Evolutionary conservation across 1,284 basidiomycete genomes (phyloP).

Genomic region (Singerocomus rubriflavus): DNA sequence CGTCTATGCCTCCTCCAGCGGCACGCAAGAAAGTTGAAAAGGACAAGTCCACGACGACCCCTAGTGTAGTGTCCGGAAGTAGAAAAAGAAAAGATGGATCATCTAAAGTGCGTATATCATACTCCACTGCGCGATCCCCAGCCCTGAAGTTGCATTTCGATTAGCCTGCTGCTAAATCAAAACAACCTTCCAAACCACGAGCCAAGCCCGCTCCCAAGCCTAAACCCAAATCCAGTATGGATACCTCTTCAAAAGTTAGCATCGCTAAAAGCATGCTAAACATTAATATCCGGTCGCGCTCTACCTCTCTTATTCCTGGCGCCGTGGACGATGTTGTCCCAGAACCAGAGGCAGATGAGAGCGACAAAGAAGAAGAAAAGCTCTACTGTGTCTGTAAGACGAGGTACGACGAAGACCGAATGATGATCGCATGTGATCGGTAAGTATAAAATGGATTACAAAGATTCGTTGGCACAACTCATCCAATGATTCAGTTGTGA

Average conservation of each 20-base stretch:
- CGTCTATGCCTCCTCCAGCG: conserved; percentile 58
- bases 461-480: background rate
- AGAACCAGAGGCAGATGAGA: conserved; percentile 54
- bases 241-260: conserved; percentile 19
- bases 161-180: conserved; percentile 27
- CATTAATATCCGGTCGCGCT: conserved; percentile 58
- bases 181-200: conserved; percentile 33
- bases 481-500: conserved; percentile 57
- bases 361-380: conserved; percentile 66
- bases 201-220: conserved; percentile 29
- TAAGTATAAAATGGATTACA: conserved; percentile 32
- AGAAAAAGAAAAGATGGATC: conserved; percentile 31
- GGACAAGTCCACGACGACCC: conserved; percentile 11
- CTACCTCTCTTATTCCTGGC: conserved; percentile 61
- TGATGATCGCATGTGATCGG: conserved; percentile 92
- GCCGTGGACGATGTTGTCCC: conserved; percentile 34
- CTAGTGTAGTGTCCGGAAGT: conserved; percentile 7
- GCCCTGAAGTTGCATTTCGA: background rate
- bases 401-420: conserved; percentile 74
- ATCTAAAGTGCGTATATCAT: conserved; percentile 17
- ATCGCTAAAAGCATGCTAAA: conserved; percentile 31
- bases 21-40: conserved; percentile 32
- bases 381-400: conserved; percentile 83
- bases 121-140: background rate
- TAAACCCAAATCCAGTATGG: conserved; percentile 23